Conservation (phyloP, 495 filamentous ascomycete genomes). For the Delitschia confertaspora region DNA sequence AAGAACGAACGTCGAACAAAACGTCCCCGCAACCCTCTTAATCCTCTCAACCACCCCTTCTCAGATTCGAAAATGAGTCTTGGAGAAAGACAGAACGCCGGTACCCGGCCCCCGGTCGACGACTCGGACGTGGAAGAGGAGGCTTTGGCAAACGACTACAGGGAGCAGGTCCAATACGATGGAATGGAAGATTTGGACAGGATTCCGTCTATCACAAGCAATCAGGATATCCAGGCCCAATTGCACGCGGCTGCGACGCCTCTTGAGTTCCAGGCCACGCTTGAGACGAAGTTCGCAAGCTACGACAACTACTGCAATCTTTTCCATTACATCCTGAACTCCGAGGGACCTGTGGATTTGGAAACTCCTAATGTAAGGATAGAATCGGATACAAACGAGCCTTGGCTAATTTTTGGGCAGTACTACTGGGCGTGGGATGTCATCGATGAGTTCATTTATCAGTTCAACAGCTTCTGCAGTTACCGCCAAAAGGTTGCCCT, state of each 20-base stretch:
- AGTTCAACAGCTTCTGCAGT: conserved; percentile 98
- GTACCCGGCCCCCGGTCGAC: conserved; percentile 42
- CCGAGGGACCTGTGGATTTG: conserved; percentile 91
- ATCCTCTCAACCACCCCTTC: too few relatives aligned
- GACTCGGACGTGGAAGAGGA: conserved; percentile 93
- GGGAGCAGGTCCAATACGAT: conserved; percentile 86
- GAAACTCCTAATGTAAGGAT: conserved; percentile 77
- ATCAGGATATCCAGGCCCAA: conserved; percentile 79
- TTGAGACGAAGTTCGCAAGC: conserved; percentile 93
- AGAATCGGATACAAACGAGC: neutral
- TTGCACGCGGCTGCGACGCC: conserved; percentile 84
- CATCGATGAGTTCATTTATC: conserved; percentile 99
- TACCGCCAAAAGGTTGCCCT: conserved; percentile 87
- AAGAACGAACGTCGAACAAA: too few relatives aligned
- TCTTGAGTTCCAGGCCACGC: conserved; percentile 84
- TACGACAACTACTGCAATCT: conserved; percentile 99
- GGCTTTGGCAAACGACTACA: conserved; percentile 86
- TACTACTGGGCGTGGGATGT: conserved; percentile 99
- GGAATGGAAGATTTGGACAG: conserved; percentile 70
- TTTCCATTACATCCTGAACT: conserved; percentile 98
- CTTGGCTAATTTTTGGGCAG: conserved; percentile 40
- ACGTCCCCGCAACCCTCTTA: too few relatives aligned
- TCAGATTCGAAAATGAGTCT: too few relatives aligned
- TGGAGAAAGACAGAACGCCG: too few relatives aligned
- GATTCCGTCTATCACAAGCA: conserved; percentile 33